Evolutionary conservation across 164 flowering plant genomes (phyloP).

Genomic region (Vitis rotundifolia): DNA sequence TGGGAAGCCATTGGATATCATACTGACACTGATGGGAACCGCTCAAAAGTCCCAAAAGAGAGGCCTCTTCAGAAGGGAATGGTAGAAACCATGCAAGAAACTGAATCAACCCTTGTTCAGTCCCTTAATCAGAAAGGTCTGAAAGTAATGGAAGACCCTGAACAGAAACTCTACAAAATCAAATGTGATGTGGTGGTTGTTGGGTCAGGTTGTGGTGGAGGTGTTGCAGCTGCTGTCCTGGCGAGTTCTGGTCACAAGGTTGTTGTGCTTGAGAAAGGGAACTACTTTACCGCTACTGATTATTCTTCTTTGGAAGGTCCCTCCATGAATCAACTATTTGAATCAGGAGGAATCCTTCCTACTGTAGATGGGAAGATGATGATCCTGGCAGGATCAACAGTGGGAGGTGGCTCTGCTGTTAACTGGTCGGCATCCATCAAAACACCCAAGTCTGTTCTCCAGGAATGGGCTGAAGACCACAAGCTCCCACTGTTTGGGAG

Average conservation of each 20-base stretch:
- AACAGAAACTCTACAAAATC: constrained; percentile 31
- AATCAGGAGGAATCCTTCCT: constrained; percentile 49
- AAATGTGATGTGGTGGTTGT: constrained; percentile 65
- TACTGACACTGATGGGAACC: constrained; percentile 17
- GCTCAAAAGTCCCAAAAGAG: constrained; percentile 9
- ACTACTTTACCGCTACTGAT: constrained; percentile 48
- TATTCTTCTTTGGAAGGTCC: constrained; percentile 70
- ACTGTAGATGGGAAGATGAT: constrained; percentile 30
- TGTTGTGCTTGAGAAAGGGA: constrained; percentile 67
- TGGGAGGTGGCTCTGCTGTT: constrained; percentile 77
- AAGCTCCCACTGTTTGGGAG: constrained; percentile 41
- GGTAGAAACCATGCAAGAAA: constrained; percentile 41
- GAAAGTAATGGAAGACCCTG: constrained; percentile 27
- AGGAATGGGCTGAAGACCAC: constrained; percentile 54
- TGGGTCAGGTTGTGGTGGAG: constrained; percentile 77
- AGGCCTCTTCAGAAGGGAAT: constrained; percentile 59
- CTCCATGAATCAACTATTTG: constrained; percentile 50
- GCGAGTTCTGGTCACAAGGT: constrained; percentile 62
- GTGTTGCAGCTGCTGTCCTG: constrained; percentile 71
- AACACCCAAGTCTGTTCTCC: constrained; percentile 50
- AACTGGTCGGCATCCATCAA: constrained; percentile 79
- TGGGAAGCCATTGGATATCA: constrained; percentile 59
- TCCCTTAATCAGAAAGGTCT: constrained; percentile 52
- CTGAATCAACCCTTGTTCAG: constrained; percentile 33
- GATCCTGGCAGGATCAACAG: constrained; percentile 66